Base-by-base conservation (phyloP, 352 stramenopile species). In the Globisporangium orthogonon region DNA sequence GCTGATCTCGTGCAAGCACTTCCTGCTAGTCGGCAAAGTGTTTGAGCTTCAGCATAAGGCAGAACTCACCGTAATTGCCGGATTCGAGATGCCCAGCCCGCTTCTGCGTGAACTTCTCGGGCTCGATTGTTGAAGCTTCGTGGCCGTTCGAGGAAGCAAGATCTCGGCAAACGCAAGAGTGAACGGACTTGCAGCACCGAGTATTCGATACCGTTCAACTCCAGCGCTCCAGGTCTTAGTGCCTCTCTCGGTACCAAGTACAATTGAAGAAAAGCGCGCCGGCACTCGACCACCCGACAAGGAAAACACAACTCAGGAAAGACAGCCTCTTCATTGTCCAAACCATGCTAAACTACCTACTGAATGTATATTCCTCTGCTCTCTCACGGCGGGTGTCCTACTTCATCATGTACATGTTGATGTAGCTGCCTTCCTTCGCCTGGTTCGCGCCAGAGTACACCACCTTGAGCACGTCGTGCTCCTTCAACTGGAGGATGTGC, bases 341-440 rank as follows among this genome's bases (percentile, higher is more conserved):
- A 23, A 23, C 23, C 23, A 23, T 23, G 33, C 33, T 37, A 37
- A 37, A 41, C 35, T 41, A 41, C 9, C 14, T 41, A 41, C 35
- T 13, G 11, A 23, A 23, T 23, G 23, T 23, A 23, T 23, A 23
- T 18, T 46, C 40, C n/a, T 33, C 15, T 5, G 33, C 45, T 31
- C 6, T 50, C 10, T 33, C n/a, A 37, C 45, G 4, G 4, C 18
- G 45, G 7, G 23, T 23, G 23, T 23, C 23, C 48, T 52, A 52
- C 48, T 52, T 39, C 11, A 52, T 9, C 29, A 29, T 35, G 29
- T 29, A 52, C 13, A 52, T 28, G 30, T 39, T 15, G 3, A 52
- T 14, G 48, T 52, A 52, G 15, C 48, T 52, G 23, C 29, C 30
- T 17, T 52, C 48, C 28, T 52, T 52, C 29, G 48, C 48, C 3